Evolutionary conservation across 805 yeast species (phyloP).

Genomic region (Saccharomyces cerevisiae): DNA sequence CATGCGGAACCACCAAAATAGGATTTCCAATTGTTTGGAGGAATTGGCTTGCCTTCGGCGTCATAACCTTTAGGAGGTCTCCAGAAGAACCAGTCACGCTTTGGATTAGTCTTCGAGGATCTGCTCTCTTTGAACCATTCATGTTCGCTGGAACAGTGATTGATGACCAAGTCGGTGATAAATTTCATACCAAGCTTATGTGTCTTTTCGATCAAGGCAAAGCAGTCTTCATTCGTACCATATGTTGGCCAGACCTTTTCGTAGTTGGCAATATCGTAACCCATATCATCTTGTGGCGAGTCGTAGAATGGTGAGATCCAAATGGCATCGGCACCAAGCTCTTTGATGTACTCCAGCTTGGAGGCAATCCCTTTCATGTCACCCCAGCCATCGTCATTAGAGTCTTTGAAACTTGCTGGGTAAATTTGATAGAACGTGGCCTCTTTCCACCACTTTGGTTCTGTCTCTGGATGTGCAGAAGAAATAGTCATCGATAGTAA

Average conservation of each 20-base stretch:
- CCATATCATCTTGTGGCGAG: constrained; percentile 56
- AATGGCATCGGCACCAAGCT: constrained; percentile 37
- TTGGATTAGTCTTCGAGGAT: constrained; percentile 42
- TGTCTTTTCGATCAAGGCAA: no score
- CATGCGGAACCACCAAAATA: constrained; percentile 49
- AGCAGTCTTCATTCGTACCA: background rate
- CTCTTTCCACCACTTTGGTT: constrained; percentile 45
- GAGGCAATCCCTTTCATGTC: constrained; percentile 48
- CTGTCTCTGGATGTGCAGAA: constrained; percentile 8
- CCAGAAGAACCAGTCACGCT: constrained; percentile 59
- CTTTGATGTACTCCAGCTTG: constrained; percentile 31
- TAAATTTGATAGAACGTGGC: constrained; percentile 50
- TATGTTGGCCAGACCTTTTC: constrained; percentile 19
- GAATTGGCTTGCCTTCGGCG: constrained; percentile 41
- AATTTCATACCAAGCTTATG: constrained; percentile 36
- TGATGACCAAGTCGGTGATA: constrained; percentile 48
- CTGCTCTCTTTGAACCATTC: constrained; percentile 51
- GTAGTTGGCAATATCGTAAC: constrained; percentile 52
- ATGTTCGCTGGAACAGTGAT: constrained; percentile 50
- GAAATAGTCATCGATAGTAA: background rate
- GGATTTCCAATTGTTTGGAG: constrained; percentile 52
- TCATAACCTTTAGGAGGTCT: constrained; percentile 41
- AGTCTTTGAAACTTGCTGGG: constrained; percentile 54
- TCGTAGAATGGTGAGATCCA: constrained; percentile 55
- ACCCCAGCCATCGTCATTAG: constrained; percentile 52